Conservation (phyloP, 2,329 filamentous ascomycete genomes). For the Cladosporium sp. region DNA sequence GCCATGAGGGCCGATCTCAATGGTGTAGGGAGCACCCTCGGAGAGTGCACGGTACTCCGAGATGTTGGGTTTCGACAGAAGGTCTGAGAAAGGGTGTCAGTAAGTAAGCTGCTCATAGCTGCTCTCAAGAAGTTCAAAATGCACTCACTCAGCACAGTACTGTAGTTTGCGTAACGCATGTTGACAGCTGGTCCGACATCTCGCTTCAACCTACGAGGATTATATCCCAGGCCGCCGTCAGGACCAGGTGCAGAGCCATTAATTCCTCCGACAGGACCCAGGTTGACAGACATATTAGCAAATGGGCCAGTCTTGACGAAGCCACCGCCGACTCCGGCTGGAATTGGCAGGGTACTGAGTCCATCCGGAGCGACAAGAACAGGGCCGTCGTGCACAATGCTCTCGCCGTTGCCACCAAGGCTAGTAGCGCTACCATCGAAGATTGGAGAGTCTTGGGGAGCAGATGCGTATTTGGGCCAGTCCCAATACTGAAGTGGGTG, state of each 20-base stretch:
- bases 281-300: constrained; percentile 48
- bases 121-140: neutral
- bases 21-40: constrained; percentile 13
- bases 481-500: constrained; percentile 44
- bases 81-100: neutral
- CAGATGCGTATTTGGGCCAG: constrained; percentile 52
- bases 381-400: constrained; percentile 18
- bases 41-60: constrained; percentile 14
- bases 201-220: constrained; percentile 42
- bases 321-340: constrained; percentile 55
- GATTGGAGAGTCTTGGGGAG: constrained; percentile 51
- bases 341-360: constrained; percentile 41
- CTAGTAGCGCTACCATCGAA: constrained; percentile 58
- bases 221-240: constrained; percentile 35
- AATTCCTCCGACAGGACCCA: constrained; percentile 50
- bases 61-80: constrained; percentile 14
- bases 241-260: constrained; percentile 24
- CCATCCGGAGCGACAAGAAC: constrained; percentile 46
- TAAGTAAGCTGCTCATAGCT: neutral
- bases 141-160: constrained; percentile 21
- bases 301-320: constrained; percentile 56
- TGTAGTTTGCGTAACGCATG: constrained; percentile 27
- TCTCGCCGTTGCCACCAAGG: constrained; percentile 36
- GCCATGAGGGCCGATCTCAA: constrained; percentile 42
- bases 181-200: constrained; percentile 34